phyloP scores from a whole-genome alignment of 1,284 basidiomycete species.

The Marasmius tenuissimus region DNA sequence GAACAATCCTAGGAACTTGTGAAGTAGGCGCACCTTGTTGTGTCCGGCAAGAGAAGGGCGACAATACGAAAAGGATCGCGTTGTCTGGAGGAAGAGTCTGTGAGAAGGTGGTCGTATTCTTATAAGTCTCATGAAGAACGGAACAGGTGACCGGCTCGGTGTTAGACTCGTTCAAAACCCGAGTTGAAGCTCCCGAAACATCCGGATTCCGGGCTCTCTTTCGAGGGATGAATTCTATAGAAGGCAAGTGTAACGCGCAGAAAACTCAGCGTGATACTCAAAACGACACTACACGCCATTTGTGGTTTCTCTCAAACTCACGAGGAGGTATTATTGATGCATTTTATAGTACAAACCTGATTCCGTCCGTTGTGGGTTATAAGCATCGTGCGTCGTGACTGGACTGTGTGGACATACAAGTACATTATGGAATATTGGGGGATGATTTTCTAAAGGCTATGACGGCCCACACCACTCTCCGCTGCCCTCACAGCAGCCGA shows the following conservation, averaged over 20 bases:
- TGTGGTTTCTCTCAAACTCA: no score
- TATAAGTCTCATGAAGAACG: background rate
- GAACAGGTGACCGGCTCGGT: no score
- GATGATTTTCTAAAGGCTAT: background rate
- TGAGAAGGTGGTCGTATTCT: background rate
- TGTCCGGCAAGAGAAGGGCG: conserved; percentile 8
- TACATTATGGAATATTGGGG: background rate
- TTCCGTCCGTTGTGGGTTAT: background rate
- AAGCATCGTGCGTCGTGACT: background rate
- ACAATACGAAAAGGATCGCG: conserved; percentile 6
- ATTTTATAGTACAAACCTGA: no score
- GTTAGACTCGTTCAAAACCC: no score
- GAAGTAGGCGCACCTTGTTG: conserved; percentile 7
- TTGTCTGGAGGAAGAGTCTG: background rate
- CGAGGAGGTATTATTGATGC: no score
- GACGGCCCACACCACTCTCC: conserved; percentile 33
- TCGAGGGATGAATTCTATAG: no score
- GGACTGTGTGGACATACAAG: background rate
- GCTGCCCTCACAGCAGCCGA: conserved; percentile 72
- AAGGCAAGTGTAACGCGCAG: no score
- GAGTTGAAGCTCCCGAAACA: no score
- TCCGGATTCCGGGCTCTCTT: no score
- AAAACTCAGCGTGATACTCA: no score
- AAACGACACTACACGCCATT: no score
- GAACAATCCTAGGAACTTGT: background rate